phyloP scores from a whole-genome alignment of 208 protist species.

The Herpetomonas muscarum region DNA sequence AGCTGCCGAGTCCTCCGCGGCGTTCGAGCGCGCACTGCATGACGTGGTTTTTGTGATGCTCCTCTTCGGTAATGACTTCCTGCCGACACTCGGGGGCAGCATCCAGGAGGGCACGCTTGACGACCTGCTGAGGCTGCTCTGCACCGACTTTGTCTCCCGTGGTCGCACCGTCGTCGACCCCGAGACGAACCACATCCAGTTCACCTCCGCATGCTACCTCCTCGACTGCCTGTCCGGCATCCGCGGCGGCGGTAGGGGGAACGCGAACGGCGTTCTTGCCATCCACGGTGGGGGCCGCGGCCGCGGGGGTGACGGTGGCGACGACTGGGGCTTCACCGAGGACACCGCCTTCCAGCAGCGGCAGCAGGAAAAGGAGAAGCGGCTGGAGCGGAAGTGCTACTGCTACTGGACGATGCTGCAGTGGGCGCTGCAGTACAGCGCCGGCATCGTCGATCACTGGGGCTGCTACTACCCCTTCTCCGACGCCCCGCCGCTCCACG shows the following conservation, averaged over 20 bases:
- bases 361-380: constrained; percentile 37
- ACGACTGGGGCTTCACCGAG: constrained; percentile 31
- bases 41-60: constrained; percentile 98
- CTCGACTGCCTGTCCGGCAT: constrained; percentile 75
- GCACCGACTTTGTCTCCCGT: constrained; percentile 80
- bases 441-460: constrained; percentile 80
- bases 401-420: constrained; percentile 91
- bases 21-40: constrained; percentile 83
- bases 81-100: constrained; percentile 93
- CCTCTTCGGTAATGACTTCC: constrained; percentile 99
- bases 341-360: constrained; percentile 31
- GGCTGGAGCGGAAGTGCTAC: constrained; percentile 64
- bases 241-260: constrained; percentile 24
- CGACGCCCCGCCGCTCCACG: constrained; percentile 56
- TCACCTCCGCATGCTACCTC: constrained; percentile 70
- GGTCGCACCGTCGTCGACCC: constrained; percentile 63
- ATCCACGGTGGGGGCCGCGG: constrained; percentile 3
- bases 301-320: constrained; percentile 13
- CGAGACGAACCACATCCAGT: constrained; percentile 69
- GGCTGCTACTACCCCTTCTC: constrained; percentile 85
- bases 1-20: constrained; percentile 9
- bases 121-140: constrained; percentile 68
- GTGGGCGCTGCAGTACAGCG: constrained; percentile 87
- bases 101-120: constrained; percentile 95
- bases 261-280: constrained; percentile 5